Conservation (phyloP, 208 protist species). For the Balamuthia mandrillaris region DNA sequence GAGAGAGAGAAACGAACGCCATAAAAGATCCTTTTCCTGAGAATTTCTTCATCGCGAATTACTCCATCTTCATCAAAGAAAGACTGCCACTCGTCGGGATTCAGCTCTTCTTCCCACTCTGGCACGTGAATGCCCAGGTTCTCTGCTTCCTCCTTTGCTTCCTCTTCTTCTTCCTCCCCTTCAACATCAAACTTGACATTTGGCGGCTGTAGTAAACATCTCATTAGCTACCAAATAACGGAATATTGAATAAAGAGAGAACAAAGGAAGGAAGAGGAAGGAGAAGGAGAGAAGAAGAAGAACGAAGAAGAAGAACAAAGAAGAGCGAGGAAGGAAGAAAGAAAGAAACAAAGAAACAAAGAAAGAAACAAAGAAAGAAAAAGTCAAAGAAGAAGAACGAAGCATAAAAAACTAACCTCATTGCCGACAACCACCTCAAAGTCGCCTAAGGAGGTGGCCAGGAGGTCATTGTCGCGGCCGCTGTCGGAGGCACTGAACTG, state of each 20-base stretch:
- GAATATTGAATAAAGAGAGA: too few relatives aligned
- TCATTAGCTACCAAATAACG: too few relatives aligned
- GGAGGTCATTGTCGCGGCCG: not conserved
- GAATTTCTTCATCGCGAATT: not conserved
- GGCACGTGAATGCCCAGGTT: not conserved
- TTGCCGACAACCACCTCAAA: not conserved
- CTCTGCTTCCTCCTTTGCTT: not conserved
- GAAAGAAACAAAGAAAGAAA: not conserved
- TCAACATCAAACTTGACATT: too few relatives aligned
- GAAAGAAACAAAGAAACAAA: not conserved
- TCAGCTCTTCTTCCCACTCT: not conserved
- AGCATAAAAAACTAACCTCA: not conserved
- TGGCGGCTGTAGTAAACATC: too few relatives aligned
- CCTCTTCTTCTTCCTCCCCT: too few relatives aligned
- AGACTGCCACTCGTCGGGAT: not conserved
- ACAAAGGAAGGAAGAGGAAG: too few relatives aligned
- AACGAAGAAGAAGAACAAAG: too few relatives aligned
- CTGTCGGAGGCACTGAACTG: too few relatives aligned
- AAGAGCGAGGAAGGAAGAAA: too few relatives aligned
- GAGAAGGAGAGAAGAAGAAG: too few relatives aligned
- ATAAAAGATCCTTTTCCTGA: slow-evolving; percentile 28
- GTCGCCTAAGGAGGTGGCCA: not conserved
- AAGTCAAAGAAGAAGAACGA: not conserved
- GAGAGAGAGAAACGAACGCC: not conserved
- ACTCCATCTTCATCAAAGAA: not conserved